phyloP scores from a whole-genome alignment of 2,329 filamentous ascomycete species.

The Fusarium armeniacum region DNA sequence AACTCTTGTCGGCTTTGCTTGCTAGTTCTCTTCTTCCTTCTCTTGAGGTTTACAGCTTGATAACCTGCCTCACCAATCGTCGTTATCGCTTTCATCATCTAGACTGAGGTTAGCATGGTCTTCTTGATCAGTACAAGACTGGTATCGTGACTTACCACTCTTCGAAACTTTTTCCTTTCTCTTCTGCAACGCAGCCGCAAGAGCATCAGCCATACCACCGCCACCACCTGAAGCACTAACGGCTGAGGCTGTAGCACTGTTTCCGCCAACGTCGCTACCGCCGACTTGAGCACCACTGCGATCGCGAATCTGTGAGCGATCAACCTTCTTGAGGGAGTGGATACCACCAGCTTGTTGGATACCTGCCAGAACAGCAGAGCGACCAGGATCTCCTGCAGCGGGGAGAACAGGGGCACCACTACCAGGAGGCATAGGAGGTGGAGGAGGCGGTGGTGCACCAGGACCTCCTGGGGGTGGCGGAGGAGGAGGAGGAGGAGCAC shows the following conservation, averaged over 20 bases:
- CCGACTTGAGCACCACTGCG: slow-evolving; percentile 74
- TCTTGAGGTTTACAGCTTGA: slow-evolving; percentile 23
- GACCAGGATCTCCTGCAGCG: slow-evolving; percentile 63
- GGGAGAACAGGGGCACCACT: slow-evolving; percentile 49
- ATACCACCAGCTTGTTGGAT: slow-evolving; percentile 80
- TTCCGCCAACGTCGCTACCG: slow-evolving; percentile 67
- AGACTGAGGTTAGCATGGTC: slow-evolving; percentile 28
- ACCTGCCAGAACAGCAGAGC: slow-evolving; percentile 75
- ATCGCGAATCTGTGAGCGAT: slow-evolving; percentile 77
- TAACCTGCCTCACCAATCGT: slow-evolving; percentile 71
- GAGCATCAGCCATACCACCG: slow-evolving; percentile 82
- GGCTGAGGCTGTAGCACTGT: slow-evolving; percentile 65
- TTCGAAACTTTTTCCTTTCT: slow-evolving; percentile 94
- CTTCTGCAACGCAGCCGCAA: slow-evolving; percentile 82
- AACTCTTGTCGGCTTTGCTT: slow-evolving; percentile 29
- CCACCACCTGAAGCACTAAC: slow-evolving; percentile 67
- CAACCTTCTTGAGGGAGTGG: slow-evolving; percentile 80
- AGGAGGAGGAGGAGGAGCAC: slow-evolving; percentile 57
- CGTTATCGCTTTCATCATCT: slow-evolving; percentile 84
- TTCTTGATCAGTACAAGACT: slow-evolving; percentile 1
- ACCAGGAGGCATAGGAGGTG: slow-evolving; percentile 50
- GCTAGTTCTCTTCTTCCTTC: slow-evolving; percentile 24
- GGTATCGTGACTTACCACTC: slow-evolving; percentile 80
- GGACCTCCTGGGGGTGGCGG: slow-evolving; percentile 62
- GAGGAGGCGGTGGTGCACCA: slow-evolving; percentile 51